Conservation (phyloP, 2,329 filamentous ascomycete species). For the Aspergillus calidoustus region DNA sequence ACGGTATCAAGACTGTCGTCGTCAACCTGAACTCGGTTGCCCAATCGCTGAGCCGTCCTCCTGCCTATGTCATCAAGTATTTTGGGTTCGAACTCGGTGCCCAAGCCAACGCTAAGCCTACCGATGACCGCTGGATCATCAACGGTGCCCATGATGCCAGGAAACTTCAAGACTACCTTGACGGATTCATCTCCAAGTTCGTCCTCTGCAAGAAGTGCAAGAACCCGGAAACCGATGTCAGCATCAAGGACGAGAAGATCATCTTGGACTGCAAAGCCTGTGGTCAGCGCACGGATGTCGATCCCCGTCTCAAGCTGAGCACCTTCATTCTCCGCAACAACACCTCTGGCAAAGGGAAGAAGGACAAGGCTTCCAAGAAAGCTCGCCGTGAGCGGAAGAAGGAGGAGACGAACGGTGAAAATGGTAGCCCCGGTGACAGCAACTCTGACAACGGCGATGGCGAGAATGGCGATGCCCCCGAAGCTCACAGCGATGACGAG, state of each 20-base stretch:
- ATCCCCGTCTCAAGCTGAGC: conserved; percentile 92
- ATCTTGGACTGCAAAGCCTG: conserved; percentile 98
- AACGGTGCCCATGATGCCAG: conserved; percentile 94
- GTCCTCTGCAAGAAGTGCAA: conserved; percentile 99
- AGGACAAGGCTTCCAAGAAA: conserved; percentile 95
- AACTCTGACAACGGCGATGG: conserved; percentile 64
- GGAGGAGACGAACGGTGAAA: conserved; percentile 67
- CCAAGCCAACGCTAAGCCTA: conserved; percentile 96
- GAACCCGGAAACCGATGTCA: conserved; percentile 96
- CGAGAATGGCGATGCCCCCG: conserved; percentile 69
- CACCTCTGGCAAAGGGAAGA: conserved; percentile 83
- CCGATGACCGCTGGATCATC: conserved; percentile 99
- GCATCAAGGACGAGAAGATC: conserved; percentile 92
- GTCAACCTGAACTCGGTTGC: conserved; percentile 96
- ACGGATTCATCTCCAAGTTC: conserved; percentile 98
- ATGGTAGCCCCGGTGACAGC: conserved; percentile 68
- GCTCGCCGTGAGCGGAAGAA: conserved; percentile 78
- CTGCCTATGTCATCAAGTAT: conserved; percentile 98
- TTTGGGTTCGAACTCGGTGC: conserved; percentile 98
- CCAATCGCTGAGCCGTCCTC: conserved; percentile 86
- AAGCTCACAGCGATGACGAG: conserved; percentile 87
- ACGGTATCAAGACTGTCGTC: conserved; percentile 98
- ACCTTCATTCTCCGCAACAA: conserved; percentile 97
- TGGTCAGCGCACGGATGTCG: conserved; percentile 88
- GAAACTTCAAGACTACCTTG: conserved; percentile 97